A percentile compares a stretch with the other conserved stretches of the same genome.
These are phyloP conservation scores for Phytophthora cactorum DNA, from an alignment of 352 stramenopile species.

Conservation along the genomic window DNA sequence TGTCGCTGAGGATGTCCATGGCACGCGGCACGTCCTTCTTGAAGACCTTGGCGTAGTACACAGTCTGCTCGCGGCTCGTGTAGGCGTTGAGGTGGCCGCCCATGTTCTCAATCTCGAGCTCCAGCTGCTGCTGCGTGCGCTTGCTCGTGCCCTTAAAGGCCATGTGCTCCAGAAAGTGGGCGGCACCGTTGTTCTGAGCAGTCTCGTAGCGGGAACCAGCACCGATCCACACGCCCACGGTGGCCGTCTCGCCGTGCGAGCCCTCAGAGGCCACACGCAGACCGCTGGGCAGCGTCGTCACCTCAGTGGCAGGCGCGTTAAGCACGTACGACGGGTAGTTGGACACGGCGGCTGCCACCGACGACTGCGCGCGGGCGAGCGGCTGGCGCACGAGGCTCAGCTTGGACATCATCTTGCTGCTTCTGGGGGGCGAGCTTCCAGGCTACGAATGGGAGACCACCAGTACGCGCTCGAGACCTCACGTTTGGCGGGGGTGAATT, in stretches of 20 bases:
- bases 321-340: constrained; percentile 91
- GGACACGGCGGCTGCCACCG: constrained; percentile 63
- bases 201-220: constrained; percentile 98
- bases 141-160: constrained; percentile 99
- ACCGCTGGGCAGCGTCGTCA: constrained; percentile 96
- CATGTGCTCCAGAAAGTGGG: constrained; percentile 99
- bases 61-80: constrained; percentile 99
- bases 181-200: constrained; percentile 97
- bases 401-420: constrained; percentile 71
- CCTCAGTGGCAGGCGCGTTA: constrained; percentile 95
- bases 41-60: constrained; percentile 99
- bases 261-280: constrained; percentile 98
- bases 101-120: constrained; percentile 99
- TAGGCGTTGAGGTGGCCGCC: constrained; percentile 99
- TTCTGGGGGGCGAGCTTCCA: constrained; percentile 28
- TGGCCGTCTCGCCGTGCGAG: constrained; percentile 97
- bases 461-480: constrained; percentile 26
- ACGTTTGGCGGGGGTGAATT: constrained; percentile 32
- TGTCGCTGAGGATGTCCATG: constrained; percentile 99
- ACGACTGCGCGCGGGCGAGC: constrained; percentile 80
- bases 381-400: constrained; percentile 51
- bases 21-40: constrained; percentile 98
- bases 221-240: constrained; percentile 98
- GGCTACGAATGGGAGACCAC: constrained; percentile 50
- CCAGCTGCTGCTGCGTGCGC: constrained; percentile 98